Base-by-base conservation (phyloP, 768 basidiomycete species). In the Phanerochaete sordida region DNA sequence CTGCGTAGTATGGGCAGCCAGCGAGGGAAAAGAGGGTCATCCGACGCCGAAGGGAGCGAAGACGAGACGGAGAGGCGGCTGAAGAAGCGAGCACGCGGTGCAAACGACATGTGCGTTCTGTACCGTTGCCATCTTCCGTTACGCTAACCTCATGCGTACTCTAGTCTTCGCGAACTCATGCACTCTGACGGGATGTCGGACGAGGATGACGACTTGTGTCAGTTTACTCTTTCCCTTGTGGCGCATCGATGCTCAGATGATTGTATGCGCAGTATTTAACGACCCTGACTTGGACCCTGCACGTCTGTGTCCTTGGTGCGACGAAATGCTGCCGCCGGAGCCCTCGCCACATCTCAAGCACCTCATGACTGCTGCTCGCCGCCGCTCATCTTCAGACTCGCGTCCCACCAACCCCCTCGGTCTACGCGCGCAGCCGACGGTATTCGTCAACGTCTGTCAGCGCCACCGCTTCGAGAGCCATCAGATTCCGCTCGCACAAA, bases 271-370 rank as follows among this genome's bases (percentile, higher is more conserved):
- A 88, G 85, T 86, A 46, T 80, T 83, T 11, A 70, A 84, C 27
- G 77, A 79, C 35, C 74, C 80, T 2, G 64, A 70, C 21, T 73
- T 78, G 6, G 90, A 93, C 64, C 90, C 90, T 12, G 77, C 76
- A 6, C 85, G 78, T 1, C 73, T 93, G 2, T 94, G 92, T 67
- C 91, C 92, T 0, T 94, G 87, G 70, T 94, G 92, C 63, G 92
- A 94, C 65, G 80, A 82, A 21, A 80, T 75, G 0, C 77, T 93
- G 12, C 93, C 92, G 0, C 60, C 76, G 1, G 72, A 76, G 3
- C 87, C 87, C 4, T 88, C 90, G 0, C 81, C 84, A 1, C 73
- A 79, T 24, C 77, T 93, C 30, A 65, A 67, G n/a, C 74, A 74
- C 5, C 76, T 94, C 21, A 75, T 93, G 13, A 70, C 74, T 1